Base-by-base conservation (phyloP, 495 filamentous ascomycete genomes). In the Collariella sp. region DNA sequence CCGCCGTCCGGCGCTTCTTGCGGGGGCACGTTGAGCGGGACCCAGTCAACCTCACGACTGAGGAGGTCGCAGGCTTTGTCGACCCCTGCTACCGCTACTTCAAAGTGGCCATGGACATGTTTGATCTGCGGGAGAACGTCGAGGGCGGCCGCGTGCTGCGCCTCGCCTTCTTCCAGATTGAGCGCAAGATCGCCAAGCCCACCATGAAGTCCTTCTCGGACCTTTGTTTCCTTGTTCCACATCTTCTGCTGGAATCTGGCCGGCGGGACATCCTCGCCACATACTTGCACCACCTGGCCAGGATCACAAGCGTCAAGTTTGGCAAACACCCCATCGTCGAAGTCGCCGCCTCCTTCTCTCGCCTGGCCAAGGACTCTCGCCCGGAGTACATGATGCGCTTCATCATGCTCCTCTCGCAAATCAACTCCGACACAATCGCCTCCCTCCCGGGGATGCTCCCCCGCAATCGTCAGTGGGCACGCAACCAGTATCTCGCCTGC, bases 81-180 rank as follows among this genome's bases (percentile, higher is more conserved):
- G 65, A 67, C 48, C 65, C 65, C 5, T 58, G 53, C 31, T 67
- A 63, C 48, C 59, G 65, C 5, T 65, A 63, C 39, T 67, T 67
- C 59, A 63, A 61, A 18, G 50, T 54, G 2, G 54, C 65, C 31
- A 66, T 65, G 60, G 65, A 65, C 20, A 52, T 67, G 3, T 64
- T 67, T 39, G 60, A 64, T 46, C 54, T 59, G 16, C 18, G 44
- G 3, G 62, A 67, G 34, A 54, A 63, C 49, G 16, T 54, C 1
- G 43, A 60, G n/a, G 65, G 56, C 15, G 65, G 65, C 9, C 56
- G 56, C 7, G 48, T 67, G 2, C 50, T 67, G 15, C 60, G 65
- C 18, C 58, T 65, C 16, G 65, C 65, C 45, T 67, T 67, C 40
- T 41, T 67, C 1, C 58, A 65, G 26, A 58, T 66, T 16, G 65